Percentiles rank a stretch among this genome's conserved stretches.
Conservation (phyloP, 176 grass and related monocot species). For the Dendrocalamus sinicus region DNA sequence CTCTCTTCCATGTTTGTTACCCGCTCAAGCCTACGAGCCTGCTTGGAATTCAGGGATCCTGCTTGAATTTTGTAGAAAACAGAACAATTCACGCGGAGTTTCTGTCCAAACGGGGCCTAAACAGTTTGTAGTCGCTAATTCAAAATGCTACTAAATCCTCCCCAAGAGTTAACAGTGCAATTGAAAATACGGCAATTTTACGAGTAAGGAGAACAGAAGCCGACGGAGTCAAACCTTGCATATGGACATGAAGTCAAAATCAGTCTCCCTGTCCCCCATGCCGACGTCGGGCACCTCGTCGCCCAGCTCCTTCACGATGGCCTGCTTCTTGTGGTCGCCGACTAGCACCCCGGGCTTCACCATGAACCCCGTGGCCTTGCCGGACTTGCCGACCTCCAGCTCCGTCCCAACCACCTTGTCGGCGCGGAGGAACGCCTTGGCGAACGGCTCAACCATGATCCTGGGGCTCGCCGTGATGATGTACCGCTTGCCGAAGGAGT, state of each 20-base stretch:
- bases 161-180: not conserved
- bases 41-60: not conserved
- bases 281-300: slow-evolving; percentile 67
- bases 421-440: slow-evolving; percentile 70
- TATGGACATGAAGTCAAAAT: slow-evolving; percentile 88
- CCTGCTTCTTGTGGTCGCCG: slow-evolving; percentile 75
- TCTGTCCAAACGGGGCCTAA: not conserved
- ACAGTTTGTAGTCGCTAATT: not conserved
- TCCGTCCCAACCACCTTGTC: slow-evolving; percentile 82
- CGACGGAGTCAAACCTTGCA: slow-evolving; percentile 64
- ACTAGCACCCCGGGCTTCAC: slow-evolving; percentile 70
- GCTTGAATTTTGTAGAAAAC: not conserved
- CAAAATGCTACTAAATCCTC: not conserved
- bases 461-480: slow-evolving; percentile 78
- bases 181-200: not conserved
- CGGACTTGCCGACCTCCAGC: slow-evolving; percentile 79
- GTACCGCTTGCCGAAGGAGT: slow-evolving; percentile 69
- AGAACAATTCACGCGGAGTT: not conserved
- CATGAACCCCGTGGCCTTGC: slow-evolving; percentile 84
- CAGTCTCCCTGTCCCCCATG: slow-evolving; percentile 76
- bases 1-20: not conserved
- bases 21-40: not conserved
- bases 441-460: slow-evolving; percentile 82
- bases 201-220: not conserved
- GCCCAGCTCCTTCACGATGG: slow-evolving; percentile 67